Evolutionary conservation across 371 early-diverging fungal genomes (phyloP).

Genomic region (Batrachochytrium dendrobatidis): DNA sequence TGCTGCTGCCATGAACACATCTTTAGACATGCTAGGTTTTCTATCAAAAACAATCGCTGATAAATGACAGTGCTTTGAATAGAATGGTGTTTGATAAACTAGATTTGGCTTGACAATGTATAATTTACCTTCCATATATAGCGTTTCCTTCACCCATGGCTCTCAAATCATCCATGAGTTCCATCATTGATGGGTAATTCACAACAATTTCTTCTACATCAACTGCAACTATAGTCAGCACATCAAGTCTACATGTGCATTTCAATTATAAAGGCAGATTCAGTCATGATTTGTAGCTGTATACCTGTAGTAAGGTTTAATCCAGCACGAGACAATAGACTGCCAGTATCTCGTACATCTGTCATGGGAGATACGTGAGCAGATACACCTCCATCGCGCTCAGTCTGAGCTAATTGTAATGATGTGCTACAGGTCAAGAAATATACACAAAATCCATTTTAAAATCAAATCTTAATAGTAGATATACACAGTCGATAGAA

Average conservation of each 20-base stretch:
- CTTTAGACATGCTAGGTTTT: slow-evolving; percentile 34
- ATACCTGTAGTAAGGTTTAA: slow-evolving; percentile 71
- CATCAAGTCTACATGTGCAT: background rate
- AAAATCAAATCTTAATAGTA: background rate
- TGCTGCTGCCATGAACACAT: slow-evolving; percentile 76
- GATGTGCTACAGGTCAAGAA: slow-evolving; percentile 52
- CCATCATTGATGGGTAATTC: slow-evolving; percentile 85
- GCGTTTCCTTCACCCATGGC: slow-evolving; percentile 96
- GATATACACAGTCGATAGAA: background rate
- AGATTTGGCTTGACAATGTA: background rate
- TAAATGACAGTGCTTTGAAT: background rate
- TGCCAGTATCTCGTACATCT: slow-evolving; percentile 74
- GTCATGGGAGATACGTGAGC: slow-evolving; percentile 91
- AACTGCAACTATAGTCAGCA: slow-evolving; percentile 45
- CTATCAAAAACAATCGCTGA: background rate
- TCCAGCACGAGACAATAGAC: slow-evolving; percentile 74
- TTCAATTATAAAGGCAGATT: background rate
- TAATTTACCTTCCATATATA: slow-evolving; percentile 57
- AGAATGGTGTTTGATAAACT: background rate
- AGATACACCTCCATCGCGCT: slow-evolving; percentile 85
- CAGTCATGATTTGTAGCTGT: background rate
- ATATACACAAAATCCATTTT: background rate
- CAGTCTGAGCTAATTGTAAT: slow-evolving; percentile 83
- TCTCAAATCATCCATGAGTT: slow-evolving; percentile 80
- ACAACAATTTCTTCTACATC: slow-evolving; percentile 91